Percentiles rank a stretch among this genome's conserved stretches.
Conservation (phyloP, 768 basidiomycete species). For the Crassisporium funariophilum region DNA sequence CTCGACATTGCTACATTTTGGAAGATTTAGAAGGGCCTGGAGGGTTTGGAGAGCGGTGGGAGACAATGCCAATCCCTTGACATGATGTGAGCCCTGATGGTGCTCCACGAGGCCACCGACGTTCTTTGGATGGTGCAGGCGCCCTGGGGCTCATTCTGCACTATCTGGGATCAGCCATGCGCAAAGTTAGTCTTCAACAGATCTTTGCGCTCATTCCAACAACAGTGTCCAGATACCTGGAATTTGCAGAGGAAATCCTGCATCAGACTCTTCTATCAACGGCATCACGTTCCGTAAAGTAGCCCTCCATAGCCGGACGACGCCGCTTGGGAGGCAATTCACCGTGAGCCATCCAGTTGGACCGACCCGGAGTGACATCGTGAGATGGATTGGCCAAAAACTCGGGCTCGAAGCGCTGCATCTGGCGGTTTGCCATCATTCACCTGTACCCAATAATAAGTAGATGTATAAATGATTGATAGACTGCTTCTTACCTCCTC, state of each 20-base stretch:
- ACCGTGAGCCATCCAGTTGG: no score
- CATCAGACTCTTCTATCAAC: background rate
- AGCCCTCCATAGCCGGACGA: no score
- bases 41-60: conserved; percentile 34
- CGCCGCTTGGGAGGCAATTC: no score
- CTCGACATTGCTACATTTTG: conserved; percentile 36
- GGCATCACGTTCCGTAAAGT: no score
- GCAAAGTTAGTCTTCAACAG: conserved; percentile 38
- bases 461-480: no score
- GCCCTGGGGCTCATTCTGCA: conserved; percentile 43
- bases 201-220: conserved; percentile 46
- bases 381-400: no score
- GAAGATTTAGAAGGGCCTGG: conserved; percentile 23
- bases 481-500: no score
- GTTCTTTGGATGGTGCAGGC: conserved; percentile 42
- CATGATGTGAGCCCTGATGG: conserved; percentile 20
- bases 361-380: no score
- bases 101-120: conserved; percentile 23
- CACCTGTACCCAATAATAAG: no score
- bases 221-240: conserved; percentile 36
- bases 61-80: conserved; percentile 30
- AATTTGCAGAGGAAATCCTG: conserved; percentile 27
- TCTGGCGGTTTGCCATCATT: no score
- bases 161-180: conserved; percentile 44
- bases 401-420: no score